Base-by-base conservation (phyloP, 2,329 filamentous ascomycete genomes). In the Scedosporium aurantiacum region DNA sequence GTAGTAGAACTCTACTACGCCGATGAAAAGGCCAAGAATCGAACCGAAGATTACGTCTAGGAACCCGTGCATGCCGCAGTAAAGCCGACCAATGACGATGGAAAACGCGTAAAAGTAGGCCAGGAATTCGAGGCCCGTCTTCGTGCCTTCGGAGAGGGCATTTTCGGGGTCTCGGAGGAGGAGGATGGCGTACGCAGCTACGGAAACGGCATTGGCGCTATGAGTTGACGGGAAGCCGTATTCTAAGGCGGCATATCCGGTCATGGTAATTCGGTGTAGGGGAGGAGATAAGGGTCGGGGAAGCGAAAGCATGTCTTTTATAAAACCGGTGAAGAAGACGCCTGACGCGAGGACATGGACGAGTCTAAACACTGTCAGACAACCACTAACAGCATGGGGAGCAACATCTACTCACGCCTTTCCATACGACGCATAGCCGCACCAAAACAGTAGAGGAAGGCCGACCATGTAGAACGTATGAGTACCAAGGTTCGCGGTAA, bases 401-500 rank as follows among this genome's bases (percentile, higher is more conserved):
- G 40, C 32, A 12, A 7, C 8, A 12, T 7, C 60, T 60, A 80
- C 87, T 68, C 85, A 95, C 90, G 88, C 92, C 78, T 94, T 88
- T 61, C 91, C 94, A 66, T 96, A 83, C 65, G 82, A 86, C 52
- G 88, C 86, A 74, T 92, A 89, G 60, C 93, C 93, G 69, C 91
- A 96, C 94, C 94, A 99, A 78, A 97, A 97, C 67, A 96, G 82
- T 66, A 97, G 90, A 5, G 94, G 94, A 69, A 99, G 78, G 63
- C 91, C 88, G 66, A 96, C 82, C 92, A 97, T 97, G 79, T 97
- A 99, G 78, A 97, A 97, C 0, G 94, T 99, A 75, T 99, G 94
- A 0, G 94, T 99, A 66, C 94, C 91, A 61, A 97, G 83, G 73
- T 97, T 99, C 65, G 94, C 94, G 0, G 92, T 96, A 66, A 95